phyloP scores from a whole-genome alignment of 495 filamentous ascomycete species.

The Thermothielavioides terrestris region DNA sequence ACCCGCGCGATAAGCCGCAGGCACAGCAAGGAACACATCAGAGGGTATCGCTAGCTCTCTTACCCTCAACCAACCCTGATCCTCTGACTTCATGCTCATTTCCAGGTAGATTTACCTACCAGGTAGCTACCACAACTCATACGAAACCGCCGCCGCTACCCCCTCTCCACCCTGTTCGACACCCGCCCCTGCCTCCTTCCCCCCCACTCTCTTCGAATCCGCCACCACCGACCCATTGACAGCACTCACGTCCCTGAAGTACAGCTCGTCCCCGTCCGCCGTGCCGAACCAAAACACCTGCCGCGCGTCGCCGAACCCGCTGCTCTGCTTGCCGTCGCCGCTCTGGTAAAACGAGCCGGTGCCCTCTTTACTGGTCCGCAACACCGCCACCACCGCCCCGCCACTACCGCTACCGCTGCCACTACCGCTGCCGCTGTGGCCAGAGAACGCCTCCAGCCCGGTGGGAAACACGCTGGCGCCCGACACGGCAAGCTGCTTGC shows the following conservation, averaged over 20 bases:
- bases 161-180: not conserved
- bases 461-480: constrained; percentile 55
- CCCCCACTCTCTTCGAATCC: constrained; percentile 24
- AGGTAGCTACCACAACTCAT: too few species aligned
- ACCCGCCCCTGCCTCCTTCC: not conserved
- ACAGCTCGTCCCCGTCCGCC: constrained; percentile 22
- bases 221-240: constrained; percentile 13
- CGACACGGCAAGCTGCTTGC: constrained; percentile 43
- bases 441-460: constrained; percentile 44
- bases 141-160: not conserved
- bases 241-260: constrained; percentile 27
- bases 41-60: too few species aligned
- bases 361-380: constrained; percentile 49
- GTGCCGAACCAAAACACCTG: constrained; percentile 46
- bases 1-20: too few species aligned
- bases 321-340: constrained; percentile 37
- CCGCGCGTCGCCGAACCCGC: constrained; percentile 43
- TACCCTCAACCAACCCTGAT: too few species aligned
- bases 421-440: not conserved
- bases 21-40: too few species aligned
- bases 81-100: too few species aligned
- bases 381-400: constrained; percentile 27
- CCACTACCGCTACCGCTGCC: not conserved
- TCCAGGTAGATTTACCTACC: too few species aligned
- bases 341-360: constrained; percentile 43